Base-by-base conservation (phyloP, 495 filamentous ascomycete species). In the Bombardia bombarda region DNA sequence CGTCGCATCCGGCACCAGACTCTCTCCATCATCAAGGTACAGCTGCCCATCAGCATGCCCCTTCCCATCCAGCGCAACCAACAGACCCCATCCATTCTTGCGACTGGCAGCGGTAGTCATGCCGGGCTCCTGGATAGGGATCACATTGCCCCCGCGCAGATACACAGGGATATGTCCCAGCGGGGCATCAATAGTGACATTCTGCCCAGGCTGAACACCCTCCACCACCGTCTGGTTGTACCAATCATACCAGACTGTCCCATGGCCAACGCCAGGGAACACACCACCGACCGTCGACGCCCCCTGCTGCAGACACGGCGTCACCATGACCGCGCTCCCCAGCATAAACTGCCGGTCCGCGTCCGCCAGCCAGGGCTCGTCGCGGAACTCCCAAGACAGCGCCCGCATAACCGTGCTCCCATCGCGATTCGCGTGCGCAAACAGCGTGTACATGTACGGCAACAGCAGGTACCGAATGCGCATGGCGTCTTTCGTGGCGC, bases 21-120 rank as follows among this genome's bases (percentile, higher is more conserved):
- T 87, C 60, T 83, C 83, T 0, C 89, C 89, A 58, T 95, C 90
- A 52, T 95, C 89, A 7, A 94, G 52, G 52, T 95, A 93, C 7
- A 95, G 56, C 9, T 68, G 43, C 0, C 90, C 90, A 2, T 46
- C 62, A 0, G 89, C 87, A 16, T 61, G 51, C 0, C 82, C 82
- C 13, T 70, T 51, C 7, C 45, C 40, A 46, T 74, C 66, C 8
- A 88, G 66, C 2, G 82, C 83, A 2, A 75, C 77, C 13, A 90
- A 56, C 14, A 92, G 46, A 17, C 75, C 74, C 83, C 84, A 92
- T 3, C 80, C 77, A 24, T 79, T 86, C 21, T 69, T 65, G 32
- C 86, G 66, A 22, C 76, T 74, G 31, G 79, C 80, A 2, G 69
- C 53, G 0, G 82, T 89, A 0, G 83, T 88, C 63, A 87, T 58